Conservation (phyloP, 164 flowering plant genomes). For the Liquidambar formosana region DNA sequence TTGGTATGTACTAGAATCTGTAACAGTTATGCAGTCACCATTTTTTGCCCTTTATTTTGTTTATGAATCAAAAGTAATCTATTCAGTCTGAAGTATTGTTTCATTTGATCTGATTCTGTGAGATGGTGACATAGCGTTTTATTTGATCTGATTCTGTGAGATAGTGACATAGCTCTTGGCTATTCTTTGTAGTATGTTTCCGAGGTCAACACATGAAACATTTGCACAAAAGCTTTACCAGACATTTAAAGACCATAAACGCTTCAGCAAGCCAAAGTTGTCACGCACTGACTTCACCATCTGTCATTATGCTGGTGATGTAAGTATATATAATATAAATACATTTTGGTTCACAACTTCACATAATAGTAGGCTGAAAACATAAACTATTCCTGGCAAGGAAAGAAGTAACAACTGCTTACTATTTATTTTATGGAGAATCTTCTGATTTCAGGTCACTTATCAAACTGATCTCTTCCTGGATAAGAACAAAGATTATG, state of each 20-base stretch:
- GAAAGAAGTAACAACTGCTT: background rate
- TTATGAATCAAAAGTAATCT: background rate
- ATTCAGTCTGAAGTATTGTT: background rate
- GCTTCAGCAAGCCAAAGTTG: constrained; percentile 59
- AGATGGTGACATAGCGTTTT: constrained; percentile 1
- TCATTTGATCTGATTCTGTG: background rate
- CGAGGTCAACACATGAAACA: constrained; percentile 61
- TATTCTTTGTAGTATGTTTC: constrained; percentile 49
- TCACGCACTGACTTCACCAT: constrained; percentile 53
- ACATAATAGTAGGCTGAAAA: too few relatives aligned
- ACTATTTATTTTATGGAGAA: background rate
- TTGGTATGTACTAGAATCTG: constrained; percentile 33
- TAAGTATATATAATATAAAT: constrained; percentile 18
- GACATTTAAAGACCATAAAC: constrained; percentile 51
- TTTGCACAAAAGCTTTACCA: constrained; percentile 56
- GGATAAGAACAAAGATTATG: constrained; percentile 67
- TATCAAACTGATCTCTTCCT: constrained; percentile 56
- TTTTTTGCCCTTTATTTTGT: background rate
- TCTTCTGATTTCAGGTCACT: constrained; percentile 37
- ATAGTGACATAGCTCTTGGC: constrained; percentile 4
- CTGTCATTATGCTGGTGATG: constrained; percentile 65
- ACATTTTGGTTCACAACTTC: background rate
- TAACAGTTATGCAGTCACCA: background rate
- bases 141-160: background rate
- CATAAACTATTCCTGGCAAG: too few relatives aligned